Percentiles rank a stretch among this genome's conserved stretches.
Evolutionary conservation across 2,329 filamentous ascomycete species (phyloP).

Genomic region (Hypoxylon sp.): DNA sequence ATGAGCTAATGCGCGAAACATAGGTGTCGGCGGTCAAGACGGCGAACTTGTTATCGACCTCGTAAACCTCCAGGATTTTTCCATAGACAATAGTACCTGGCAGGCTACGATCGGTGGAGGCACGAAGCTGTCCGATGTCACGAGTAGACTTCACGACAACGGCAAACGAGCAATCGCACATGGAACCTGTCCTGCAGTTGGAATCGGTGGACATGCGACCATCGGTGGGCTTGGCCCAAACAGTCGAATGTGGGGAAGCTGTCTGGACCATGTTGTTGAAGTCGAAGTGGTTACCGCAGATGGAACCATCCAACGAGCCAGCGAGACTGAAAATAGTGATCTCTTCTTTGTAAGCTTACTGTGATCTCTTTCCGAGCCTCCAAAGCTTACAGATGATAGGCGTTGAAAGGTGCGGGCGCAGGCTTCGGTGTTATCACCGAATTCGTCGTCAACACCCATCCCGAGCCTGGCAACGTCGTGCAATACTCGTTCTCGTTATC

Average conservation of each 20-base stretch:
- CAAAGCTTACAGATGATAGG: slow-evolving; percentile 44
- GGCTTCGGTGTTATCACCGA: slow-evolving; percentile 66
- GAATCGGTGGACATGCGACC: slow-evolving; percentile 66
- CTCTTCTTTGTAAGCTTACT: slow-evolving; percentile 59
- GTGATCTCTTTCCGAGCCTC: neutral
- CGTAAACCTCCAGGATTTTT: slow-evolving; percentile 60
- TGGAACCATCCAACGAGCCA: slow-evolving; percentile 60
- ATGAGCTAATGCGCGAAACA: slow-evolving; percentile 23
- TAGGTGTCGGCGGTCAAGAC: slow-evolving; percentile 58
- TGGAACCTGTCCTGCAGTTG: slow-evolving; percentile 67
- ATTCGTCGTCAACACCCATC: slow-evolving; percentile 64
- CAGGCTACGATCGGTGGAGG: slow-evolving; percentile 65
- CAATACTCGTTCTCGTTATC: slow-evolving; percentile 66
- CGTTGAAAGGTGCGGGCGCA: slow-evolving; percentile 63
- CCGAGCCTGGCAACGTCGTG: slow-evolving; percentile 63
- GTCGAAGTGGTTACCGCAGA: slow-evolving; percentile 65
- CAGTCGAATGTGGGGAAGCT: slow-evolving; percentile 66
- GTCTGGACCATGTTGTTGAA: slow-evolving; percentile 63
- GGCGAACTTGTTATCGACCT: slow-evolving; percentile 65
- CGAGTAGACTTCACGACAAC: slow-evolving; percentile 57
- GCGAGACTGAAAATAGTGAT: slow-evolving; percentile 57
- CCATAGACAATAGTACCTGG: slow-evolving; percentile 61
- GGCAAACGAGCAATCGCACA: slow-evolving; percentile 67
- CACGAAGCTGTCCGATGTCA: slow-evolving; percentile 60
- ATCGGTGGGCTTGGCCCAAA: slow-evolving; percentile 66